A percentile compares a stretch with the other conserved stretches of the same genome.
These are phyloP conservation scores for Coniochaeta ligniaria DNA, from an alignment of 2,329 filamentous ascomycete species.

Conservation along the genomic window DNA sequence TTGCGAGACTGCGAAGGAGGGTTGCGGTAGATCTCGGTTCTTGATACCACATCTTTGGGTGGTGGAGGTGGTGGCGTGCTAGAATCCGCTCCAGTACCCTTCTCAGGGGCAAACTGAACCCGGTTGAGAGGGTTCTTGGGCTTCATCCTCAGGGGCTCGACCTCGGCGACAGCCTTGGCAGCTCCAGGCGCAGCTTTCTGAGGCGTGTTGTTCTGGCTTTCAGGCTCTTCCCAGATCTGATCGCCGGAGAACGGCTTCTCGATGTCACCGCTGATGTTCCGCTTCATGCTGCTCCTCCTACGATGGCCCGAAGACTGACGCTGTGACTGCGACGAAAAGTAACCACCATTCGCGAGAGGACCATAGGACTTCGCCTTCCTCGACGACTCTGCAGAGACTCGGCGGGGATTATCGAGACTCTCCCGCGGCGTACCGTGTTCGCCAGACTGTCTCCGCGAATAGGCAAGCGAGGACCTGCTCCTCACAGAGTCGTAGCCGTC, in stretches of 20 bases:
- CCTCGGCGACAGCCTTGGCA: conserved; percentile 10
- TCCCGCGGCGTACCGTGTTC: conserved; percentile 16
- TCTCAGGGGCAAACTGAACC: conserved; percentile 45
- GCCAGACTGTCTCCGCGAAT: conserved; percentile 9
- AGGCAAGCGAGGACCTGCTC: conserved; percentile 21
- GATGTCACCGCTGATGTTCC: conserved; percentile 64
- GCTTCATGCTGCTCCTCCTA: conserved; percentile 58
- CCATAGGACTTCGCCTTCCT: conserved; percentile 30
- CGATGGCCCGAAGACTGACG: conserved; percentile 27
- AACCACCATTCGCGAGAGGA: conserved; percentile 25
- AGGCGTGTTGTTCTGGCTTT: conserved; percentile 29
- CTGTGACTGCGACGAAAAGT: conserved; percentile 20
- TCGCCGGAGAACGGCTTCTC: conserved; percentile 64
- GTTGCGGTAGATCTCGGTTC: conserved; percentile 69
- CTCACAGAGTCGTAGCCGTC: conserved; percentile 29
- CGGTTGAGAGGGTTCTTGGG: conserved; percentile 59
- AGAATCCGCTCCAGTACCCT: conserved; percentile 27
- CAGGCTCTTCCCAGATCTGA: conserved; percentile 85
- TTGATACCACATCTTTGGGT: conserved; percentile 31
- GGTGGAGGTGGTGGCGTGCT: conserved; percentile 24
- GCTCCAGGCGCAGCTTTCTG: conserved; percentile 17
- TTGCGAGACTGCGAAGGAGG: conserved; percentile 78
- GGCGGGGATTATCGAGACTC: conserved; percentile 24
- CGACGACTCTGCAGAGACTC: conserved; percentile 6
- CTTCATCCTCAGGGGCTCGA: conserved; percentile 47